Base-by-base conservation (phyloP, 352 stramenopile species). In the Pythium brachiatum region DNA sequence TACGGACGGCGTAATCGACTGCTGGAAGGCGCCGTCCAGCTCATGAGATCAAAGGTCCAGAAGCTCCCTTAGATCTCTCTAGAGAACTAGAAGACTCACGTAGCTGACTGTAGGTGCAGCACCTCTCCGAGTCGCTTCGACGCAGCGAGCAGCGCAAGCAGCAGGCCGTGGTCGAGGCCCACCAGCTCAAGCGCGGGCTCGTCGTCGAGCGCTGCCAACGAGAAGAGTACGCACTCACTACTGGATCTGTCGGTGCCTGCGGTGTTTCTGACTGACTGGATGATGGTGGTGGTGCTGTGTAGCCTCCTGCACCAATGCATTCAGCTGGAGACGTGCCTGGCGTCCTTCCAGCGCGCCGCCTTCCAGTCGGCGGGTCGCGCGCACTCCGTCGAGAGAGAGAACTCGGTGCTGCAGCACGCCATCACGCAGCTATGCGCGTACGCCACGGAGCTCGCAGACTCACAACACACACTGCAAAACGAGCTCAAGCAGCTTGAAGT, bases 161-260 rank as follows among this genome's bases (percentile, higher is more conserved):
- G 1, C 53, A 69, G 20, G 51, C 64, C 21, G 62, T 60, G 18
- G 69, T 63, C 0, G 57, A 70, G n/a, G 75, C 64, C 18, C 64
- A 65, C 29, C 62, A 53, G 31, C 63, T 89, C 27, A 86, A 84
- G 62, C 76, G 78, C 32, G 64, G 77, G 16, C 60, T 90, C 32
- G 73, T 88, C n/a, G 20, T 81, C 53, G 78, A 86, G 53, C 68
- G 71, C 26, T 85, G 76, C 32, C 78, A 88, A 58, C 78, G 80
- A 36, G 72, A 76, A 58, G 76, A 83, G 78, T 89, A 70, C 62
- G 74, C 67, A 7, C 26, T n/a, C n/a, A n/a, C n/a, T n/a, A n/a
- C n/a, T n/a, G n/a, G n/a, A n/a, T n/a, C n/a, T 16, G 38, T 46
- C 13, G 4, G 5, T 46, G 18, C 29, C 9, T 34, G 29, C 29